A percentile compares a stretch with the other conserved stretches of the same genome.
These are phyloP conservation scores for Phaeosphaeria sp. DNA, from an alignment of 2,329 filamentous ascomycete genomes.

Conservation along the genomic window DNA sequence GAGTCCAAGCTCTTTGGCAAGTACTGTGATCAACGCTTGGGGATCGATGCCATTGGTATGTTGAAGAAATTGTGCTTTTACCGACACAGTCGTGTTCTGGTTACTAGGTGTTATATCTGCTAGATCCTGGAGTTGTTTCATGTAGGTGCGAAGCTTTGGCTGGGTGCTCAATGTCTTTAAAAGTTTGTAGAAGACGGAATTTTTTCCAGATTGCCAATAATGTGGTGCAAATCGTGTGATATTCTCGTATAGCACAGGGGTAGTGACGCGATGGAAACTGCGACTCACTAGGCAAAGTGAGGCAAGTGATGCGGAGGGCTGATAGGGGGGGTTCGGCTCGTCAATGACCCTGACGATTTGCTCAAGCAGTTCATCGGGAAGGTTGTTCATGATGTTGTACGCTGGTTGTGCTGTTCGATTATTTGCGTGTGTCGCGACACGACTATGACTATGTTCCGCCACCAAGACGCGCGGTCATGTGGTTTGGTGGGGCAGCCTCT, in stretches of 20 bases:
- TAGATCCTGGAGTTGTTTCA: not conserved
- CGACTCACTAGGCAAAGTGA: not conserved
- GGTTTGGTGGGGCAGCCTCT: not conserved
- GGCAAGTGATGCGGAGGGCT: slow-evolving; percentile 12
- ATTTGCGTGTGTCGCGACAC: not conserved
- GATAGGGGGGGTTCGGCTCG: not conserved
- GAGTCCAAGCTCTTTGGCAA: not conserved
- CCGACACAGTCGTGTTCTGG: not conserved
- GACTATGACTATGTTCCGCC: not conserved
- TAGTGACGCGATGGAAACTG: not conserved
- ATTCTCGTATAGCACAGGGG: not conserved
- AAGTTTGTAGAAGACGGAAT: not conserved
- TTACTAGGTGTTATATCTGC: not conserved
- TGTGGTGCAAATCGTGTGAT: not conserved
- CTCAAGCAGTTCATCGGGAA: not conserved
- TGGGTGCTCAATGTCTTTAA: not conserved
- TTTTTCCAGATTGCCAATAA: not conserved
- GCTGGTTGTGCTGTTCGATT: not conserved
- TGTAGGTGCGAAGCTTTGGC: not conserved
- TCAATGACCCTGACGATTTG: not conserved
- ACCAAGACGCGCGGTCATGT: not conserved
- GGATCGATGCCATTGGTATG: not conserved
- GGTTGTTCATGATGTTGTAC: not conserved
- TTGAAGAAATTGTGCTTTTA: not conserved
- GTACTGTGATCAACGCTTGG: not conserved